A percentile compares a stretch with the other conserved stretches of the same genome.
Evolutionary conservation across 768 basidiomycete genomes (phyloP).

Genomic region (Xerocomellus dryophilus): DNA sequence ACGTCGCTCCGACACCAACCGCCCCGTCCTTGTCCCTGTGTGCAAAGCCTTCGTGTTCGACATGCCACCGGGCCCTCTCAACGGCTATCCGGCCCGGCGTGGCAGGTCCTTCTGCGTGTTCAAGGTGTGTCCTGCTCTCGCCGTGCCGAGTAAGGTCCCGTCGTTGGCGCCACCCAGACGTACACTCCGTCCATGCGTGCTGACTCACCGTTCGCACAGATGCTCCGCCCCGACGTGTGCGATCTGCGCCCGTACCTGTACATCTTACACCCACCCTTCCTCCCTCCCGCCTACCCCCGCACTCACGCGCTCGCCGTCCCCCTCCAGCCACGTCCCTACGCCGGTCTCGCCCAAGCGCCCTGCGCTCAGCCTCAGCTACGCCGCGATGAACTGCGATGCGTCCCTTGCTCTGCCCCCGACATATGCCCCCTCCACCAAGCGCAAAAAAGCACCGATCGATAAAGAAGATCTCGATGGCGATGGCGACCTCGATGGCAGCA

Average conservation of each 20-base stretch:
- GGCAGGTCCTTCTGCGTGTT: slow-evolving; percentile 11
- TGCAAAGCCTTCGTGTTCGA: slow-evolving; percentile 27
- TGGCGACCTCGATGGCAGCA: not conserved
- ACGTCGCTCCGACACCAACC: slow-evolving; percentile 2
- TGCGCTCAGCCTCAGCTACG: slow-evolving; percentile 23
- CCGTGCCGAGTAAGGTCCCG: not conserved
- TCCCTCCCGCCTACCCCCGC: slow-evolving; percentile 38
- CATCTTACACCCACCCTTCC: slow-evolving; percentile 29
- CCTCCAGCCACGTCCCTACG: slow-evolving; percentile 10
- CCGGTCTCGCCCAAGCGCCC: slow-evolving; percentile 29
- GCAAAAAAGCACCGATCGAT: slow-evolving; percentile 29
- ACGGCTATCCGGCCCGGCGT: slow-evolving; percentile 16
- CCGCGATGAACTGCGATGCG: slow-evolving; percentile 22
- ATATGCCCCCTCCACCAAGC: slow-evolving; percentile 13
- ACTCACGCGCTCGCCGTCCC: slow-evolving; percentile 34
- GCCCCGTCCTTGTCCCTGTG: not conserved
- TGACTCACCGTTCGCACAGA: slow-evolving; percentile 18
- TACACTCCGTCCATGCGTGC: not conserved
- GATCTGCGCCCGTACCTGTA: slow-evolving; percentile 39
- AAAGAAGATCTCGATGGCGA: slow-evolving; percentile 19
- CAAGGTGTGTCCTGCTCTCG: slow-evolving; percentile 14
- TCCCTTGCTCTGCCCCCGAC: not conserved
- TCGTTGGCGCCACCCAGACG: not conserved
- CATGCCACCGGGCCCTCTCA: slow-evolving; percentile 30
- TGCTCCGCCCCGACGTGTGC: slow-evolving; percentile 35